These are phyloP conservation scores for Glomus cerebriforme DNA, from an alignment of 192 early-diverging fungal species.

Conservation along the genomic window DNA sequence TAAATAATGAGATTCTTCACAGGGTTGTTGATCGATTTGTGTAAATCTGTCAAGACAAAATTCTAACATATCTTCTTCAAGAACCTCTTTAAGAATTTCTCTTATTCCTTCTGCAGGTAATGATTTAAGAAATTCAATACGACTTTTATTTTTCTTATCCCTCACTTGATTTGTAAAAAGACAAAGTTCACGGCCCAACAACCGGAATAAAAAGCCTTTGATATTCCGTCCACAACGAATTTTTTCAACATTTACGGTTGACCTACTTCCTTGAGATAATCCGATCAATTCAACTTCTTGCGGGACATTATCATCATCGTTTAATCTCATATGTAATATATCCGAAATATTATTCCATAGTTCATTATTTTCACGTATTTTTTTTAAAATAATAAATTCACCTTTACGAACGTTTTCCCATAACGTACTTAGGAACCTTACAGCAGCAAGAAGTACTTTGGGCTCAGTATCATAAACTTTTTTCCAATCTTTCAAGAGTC, in stretches of 20 bases:
- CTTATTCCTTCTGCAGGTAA: slow-evolving; percentile 3
- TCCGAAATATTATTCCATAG: slow-evolving; percentile 48
- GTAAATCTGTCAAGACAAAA: slow-evolving; percentile 25
- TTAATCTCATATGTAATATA: slow-evolving; percentile 34
- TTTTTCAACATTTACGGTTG: not conserved
- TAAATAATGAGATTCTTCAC: slow-evolving; percentile 34
- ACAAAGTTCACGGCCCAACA: slow-evolving; percentile 8
- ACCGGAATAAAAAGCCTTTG: slow-evolving; percentile 1
- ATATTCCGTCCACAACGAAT: slow-evolving; percentile 1
- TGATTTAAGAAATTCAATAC: not conserved
- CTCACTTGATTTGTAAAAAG: not conserved
- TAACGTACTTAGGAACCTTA: slow-evolving; percentile 50
- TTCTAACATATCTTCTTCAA: not conserved
- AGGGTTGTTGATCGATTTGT: slow-evolving; percentile 10
- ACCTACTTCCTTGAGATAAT: not conserved
- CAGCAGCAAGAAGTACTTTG: slow-evolving; percentile 43
- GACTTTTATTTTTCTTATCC: not conserved
- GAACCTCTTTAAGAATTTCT: slow-evolving; percentile 5
- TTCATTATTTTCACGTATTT: slow-evolving; percentile 39
- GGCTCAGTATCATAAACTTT: slow-evolving; percentile 37
- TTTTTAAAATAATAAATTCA: slow-evolving; percentile 38
- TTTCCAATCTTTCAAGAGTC: slow-evolving; percentile 42
- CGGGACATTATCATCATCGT: not conserved
- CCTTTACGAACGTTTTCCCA: slow-evolving; percentile 51
- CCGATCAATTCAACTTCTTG: not conserved